Conservation (phyloP, 768 basidiomycete genomes). For the Inosperma sp. region DNA sequence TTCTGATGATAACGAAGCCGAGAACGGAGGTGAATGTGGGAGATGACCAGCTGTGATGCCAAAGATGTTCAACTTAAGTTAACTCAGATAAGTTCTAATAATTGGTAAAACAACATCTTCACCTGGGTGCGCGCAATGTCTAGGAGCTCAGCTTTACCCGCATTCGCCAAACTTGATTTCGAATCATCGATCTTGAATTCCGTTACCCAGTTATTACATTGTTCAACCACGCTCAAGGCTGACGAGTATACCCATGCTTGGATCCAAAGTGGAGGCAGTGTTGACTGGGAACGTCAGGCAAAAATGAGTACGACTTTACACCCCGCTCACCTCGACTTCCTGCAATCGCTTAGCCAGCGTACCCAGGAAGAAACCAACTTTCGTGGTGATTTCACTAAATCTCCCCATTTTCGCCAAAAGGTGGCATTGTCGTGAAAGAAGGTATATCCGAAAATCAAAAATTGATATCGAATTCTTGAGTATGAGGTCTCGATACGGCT, state of each 20-base stretch:
- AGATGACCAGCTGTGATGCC: conserved; percentile 73
- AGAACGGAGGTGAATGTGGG: conserved; percentile 70
- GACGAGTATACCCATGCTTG: conserved; percentile 95
- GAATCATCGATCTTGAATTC: conserved; percentile 43
- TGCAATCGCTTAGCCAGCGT: conserved; percentile 72
- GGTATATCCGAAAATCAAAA: conserved; percentile 90
- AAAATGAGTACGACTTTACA: conserved; percentile 1
- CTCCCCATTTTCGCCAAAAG: conserved; percentile 67
- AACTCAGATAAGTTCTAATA: neutral
- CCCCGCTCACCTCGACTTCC: conserved; percentile 68
- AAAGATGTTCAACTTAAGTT: conserved; percentile 73
- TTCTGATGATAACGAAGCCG: conserved; percentile 36
- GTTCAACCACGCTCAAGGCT: conserved; percentile 75
- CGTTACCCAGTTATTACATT: conserved; percentile 70
- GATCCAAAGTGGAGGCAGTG: conserved; percentile 66
- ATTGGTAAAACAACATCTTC: conserved; percentile 14
- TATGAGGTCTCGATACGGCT: conserved; percentile 86
- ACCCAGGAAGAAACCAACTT: conserved; percentile 69
- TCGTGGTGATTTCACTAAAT: conserved; percentile 65
- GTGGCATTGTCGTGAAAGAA: conserved; percentile 80
- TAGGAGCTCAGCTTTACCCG: conserved; percentile 82
- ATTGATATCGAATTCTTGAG: conserved; percentile 86
- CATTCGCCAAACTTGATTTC: conserved; percentile 48
- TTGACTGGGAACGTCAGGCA: conserved; percentile 19
- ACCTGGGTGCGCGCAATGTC: conserved; percentile 90